These are phyloP conservation scores for Calonectria naviculata DNA, from an alignment of 2,329 filamentous ascomycete genomes.

Conservation along the genomic window DNA sequence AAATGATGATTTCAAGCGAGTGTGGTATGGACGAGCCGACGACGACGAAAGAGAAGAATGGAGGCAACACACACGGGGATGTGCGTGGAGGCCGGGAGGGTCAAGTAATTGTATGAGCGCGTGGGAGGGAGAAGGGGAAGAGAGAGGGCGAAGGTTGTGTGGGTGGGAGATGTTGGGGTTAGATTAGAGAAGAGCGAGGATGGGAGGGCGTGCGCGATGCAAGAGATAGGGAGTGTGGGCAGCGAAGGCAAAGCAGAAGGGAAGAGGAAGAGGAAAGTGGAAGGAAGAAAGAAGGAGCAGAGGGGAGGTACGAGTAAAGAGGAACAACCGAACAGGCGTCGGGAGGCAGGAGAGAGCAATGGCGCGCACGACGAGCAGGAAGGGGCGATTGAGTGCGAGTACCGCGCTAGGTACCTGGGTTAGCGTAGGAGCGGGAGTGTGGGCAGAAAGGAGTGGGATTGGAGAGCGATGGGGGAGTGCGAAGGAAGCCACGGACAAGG, in stretches of 20 bases:
- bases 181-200: conserved; percentile 29
- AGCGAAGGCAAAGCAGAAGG: conserved; percentile 11
- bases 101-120: conserved; percentile 24
- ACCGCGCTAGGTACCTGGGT: conserved; percentile 5
- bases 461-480: conserved; percentile 11
- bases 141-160: conserved; percentile 35
- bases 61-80: conserved; percentile 21
- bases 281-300: conserved; percentile 21
- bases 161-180: conserved; percentile 24
- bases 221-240: conserved; percentile 24
- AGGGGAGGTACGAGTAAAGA: conserved; percentile 19
- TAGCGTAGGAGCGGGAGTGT: conserved; percentile 19
- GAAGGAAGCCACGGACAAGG: conserved; percentile 21
- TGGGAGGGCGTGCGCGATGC: conserved; percentile 24
- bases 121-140: conserved; percentile 29
- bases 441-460: conserved; percentile 2
- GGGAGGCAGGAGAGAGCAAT: conserved; percentile 11
- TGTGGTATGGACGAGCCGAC: conserved; percentile 27
- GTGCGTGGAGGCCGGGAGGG: conserved; percentile 20
- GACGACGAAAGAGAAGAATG: conserved; percentile 18
- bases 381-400: conserved; percentile 16
- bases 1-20: conserved; percentile 23
- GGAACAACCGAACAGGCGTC: conserved; percentile 7
- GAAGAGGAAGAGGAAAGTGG: conserved; percentile 22
- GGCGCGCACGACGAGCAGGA: conserved; percentile 10